phyloP scores from a whole-genome alignment of 768 basidiomycete species.

The Suillus plorans region DNA sequence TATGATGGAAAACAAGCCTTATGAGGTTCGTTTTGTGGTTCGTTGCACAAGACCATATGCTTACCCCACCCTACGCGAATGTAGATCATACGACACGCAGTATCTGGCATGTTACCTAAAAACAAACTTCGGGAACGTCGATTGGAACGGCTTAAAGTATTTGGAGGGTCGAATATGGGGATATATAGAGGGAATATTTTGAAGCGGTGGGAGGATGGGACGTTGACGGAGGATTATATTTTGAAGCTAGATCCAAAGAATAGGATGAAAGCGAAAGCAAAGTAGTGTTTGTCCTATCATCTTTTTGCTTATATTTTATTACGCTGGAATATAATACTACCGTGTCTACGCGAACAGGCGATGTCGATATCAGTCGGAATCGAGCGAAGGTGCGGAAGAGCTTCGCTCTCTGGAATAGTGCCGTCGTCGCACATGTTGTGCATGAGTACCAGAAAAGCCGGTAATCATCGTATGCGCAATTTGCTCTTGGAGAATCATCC shows the following conservation, averaged over 20 bases:
- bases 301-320: constrained; percentile 5
- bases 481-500: constrained; percentile 70
- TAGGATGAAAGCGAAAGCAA: constrained; percentile 15
- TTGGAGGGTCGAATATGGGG: constrained; percentile 76
- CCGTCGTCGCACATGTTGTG: not conserved
- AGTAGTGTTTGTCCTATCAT: constrained; percentile 13
- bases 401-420: constrained; percentile 2
- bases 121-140: constrained; percentile 92
- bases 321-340: constrained; percentile 5
- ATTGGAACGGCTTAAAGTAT: constrained; percentile 85
- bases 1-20: constrained; percentile 85
- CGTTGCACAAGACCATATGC: not conserved
- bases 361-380: not conserved
- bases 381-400: not conserved
- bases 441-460: not conserved
- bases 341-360: not conserved
- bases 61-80: not conserved
- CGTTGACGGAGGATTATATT: constrained; percentile 45
- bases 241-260: constrained; percentile 25
- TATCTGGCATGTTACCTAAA: constrained; percentile 98
- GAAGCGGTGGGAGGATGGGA: constrained; percentile 83
- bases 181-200: constrained; percentile 75
- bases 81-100: constrained; percentile 93
- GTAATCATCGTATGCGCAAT: constrained; percentile 36
- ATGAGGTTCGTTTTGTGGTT: constrained; percentile 56